phyloP scores from a whole-genome alignment of 345 rosid species.

The Excoecaria agallocha region DNA sequence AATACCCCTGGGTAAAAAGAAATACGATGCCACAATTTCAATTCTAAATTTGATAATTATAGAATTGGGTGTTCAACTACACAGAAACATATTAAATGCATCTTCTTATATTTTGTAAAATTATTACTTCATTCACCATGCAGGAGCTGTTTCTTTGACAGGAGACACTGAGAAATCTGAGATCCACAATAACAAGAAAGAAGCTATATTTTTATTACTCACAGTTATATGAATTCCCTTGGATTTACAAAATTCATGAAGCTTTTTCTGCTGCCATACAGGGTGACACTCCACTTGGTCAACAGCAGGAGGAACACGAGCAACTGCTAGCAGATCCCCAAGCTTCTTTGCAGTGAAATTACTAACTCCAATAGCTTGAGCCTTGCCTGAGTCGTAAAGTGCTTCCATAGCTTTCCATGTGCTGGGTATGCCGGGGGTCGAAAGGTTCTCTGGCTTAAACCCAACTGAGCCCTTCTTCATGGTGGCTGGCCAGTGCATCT shows the following conservation, averaged over 20 bases:
- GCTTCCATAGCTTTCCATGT: conserved; percentile 74
- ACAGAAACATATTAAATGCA: not conserved
- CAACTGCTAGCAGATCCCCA: conserved; percentile 34
- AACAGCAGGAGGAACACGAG: conserved; percentile 32
- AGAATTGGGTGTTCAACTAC: not conserved
- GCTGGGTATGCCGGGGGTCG: conserved; percentile 45
- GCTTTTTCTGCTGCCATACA: conserved; percentile 53
- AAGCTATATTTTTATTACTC: conserved; percentile 24
- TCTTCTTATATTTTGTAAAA: not conserved
- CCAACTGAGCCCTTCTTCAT: conserved; percentile 45
- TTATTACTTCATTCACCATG: not conserved
- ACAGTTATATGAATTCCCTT: conserved; percentile 61
- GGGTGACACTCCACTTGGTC: conserved; percentile 66
- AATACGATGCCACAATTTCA: not conserved
- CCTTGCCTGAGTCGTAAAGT: conserved; percentile 56
- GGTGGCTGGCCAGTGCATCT: conserved; percentile 69
- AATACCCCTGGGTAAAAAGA: conserved; percentile 43
- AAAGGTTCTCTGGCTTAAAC: conserved; percentile 40
- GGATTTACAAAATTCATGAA: conserved; percentile 54
- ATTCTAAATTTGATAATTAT: not conserved
- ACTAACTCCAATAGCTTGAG: conserved; percentile 60
- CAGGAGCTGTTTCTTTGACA: not conserved
- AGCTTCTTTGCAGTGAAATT: conserved; percentile 58
- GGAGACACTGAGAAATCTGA: no score
- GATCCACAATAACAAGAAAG: not conserved